These are phyloP conservation scores for Chenopodium formosanum DNA, from an alignment of 148 eudicot species.

Conservation along the genomic window DNA sequence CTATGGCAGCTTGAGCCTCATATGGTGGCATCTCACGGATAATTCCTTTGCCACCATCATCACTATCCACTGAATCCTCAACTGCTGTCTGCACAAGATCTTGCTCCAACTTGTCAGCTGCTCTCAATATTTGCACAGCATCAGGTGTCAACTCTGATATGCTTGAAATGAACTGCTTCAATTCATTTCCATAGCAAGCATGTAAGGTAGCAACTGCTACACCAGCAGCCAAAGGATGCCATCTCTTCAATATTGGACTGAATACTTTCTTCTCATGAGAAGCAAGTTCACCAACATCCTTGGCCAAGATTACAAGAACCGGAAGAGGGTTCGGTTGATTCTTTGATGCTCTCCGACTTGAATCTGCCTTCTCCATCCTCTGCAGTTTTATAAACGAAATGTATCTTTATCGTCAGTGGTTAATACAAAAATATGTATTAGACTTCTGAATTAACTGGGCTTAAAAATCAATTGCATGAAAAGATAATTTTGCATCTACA, in stretches of 20 bases:
- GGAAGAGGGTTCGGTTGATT: slow-evolving; percentile 91
- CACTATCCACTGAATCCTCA: slow-evolving; percentile 97
- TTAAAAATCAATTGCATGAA: too few relatives aligned
- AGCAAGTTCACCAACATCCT: slow-evolving; percentile 91
- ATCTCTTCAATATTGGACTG: slow-evolving; percentile 86
- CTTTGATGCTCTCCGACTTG: slow-evolving; percentile 88
- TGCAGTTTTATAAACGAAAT: slow-evolving; percentile 39
- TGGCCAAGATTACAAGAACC: slow-evolving; percentile 86
- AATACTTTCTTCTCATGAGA: slow-evolving; percentile 71
- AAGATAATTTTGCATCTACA: not conserved
- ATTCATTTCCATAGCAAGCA: slow-evolving; percentile 91
- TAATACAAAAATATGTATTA: not conserved
- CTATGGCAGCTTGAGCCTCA: slow-evolving; percentile 93
- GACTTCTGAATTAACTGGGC: not conserved
- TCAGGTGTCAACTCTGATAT: slow-evolving; percentile 90
- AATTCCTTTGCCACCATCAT: slow-evolving; percentile 97
- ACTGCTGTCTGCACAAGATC: slow-evolving; percentile 94
- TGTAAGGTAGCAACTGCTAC: slow-evolving; percentile 98
- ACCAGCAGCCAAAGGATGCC: slow-evolving; percentile 98
- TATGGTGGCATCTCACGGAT: slow-evolving; percentile 99
- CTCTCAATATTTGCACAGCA: slow-evolving; percentile 81
- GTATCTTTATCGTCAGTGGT: slow-evolving; percentile 6
- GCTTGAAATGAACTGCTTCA: slow-evolving; percentile 82
- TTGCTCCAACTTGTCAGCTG: slow-evolving; percentile 95
- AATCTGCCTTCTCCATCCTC: slow-evolving; percentile 98